A percentile compares a stretch with the other conserved stretches of the same genome.
Conservation (phyloP, 371 early-diverging fungal species). For the Mortierella sp. region DNA sequence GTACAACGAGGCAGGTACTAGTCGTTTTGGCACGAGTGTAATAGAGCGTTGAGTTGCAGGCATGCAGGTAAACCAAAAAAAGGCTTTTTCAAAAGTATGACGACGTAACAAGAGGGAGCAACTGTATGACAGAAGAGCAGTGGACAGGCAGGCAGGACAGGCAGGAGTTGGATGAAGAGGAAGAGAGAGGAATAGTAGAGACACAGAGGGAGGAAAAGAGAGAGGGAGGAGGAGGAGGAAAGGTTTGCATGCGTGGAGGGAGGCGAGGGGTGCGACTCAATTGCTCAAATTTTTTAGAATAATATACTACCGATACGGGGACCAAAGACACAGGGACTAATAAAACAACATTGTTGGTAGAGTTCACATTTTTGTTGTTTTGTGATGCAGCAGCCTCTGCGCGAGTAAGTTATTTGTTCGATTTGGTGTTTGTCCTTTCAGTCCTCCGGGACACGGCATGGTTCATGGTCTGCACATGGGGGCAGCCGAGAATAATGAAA, state of each 20-base stretch:
- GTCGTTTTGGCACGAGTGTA: background rate
- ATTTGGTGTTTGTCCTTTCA: background rate
- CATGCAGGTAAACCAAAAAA: background rate
- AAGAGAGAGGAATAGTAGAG: background rate
- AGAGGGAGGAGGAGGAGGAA: background rate
- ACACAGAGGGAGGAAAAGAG: background rate
- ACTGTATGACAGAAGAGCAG: background rate
- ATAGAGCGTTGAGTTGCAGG: background rate
- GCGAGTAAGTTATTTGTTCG: too few relatives aligned
- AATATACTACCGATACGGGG: too few relatives aligned
- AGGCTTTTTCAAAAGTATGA: conserved; percentile 5
- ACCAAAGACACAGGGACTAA: too few relatives aligned
- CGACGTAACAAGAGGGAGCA: background rate
- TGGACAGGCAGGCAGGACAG: background rate
- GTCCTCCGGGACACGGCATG: background rate
- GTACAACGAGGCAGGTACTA: background rate
- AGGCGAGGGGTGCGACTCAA: background rate
- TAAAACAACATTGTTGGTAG: conserved; percentile 7
- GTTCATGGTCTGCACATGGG: background rate
- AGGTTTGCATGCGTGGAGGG: background rate
- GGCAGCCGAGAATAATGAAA: background rate
- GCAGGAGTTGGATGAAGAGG: background rate
- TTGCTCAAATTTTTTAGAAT: background rate
- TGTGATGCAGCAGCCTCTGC: too few relatives aligned
- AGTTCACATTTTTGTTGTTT: background rate